phyloP scores from a whole-genome alignment of 2,329 filamentous ascomycete species.

The Fusarium sp. region DNA sequence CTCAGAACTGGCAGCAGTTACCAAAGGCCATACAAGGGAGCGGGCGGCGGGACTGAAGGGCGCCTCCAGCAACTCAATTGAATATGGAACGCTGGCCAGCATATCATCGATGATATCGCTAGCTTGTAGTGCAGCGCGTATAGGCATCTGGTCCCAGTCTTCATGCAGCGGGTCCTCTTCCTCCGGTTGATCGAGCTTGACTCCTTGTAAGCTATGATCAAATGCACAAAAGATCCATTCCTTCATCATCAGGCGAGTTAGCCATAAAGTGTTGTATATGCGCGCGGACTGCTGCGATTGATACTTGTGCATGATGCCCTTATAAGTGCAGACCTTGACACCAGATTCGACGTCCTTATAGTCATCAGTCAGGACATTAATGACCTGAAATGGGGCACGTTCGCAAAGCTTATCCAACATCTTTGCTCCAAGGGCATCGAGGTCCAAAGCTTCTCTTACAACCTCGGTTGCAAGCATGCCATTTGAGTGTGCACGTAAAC shows the following conservation, averaged over 20 bases:
- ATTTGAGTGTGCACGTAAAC: not conserved
- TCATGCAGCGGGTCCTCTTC: not conserved
- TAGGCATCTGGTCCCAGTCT: not conserved
- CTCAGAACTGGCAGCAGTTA: not conserved
- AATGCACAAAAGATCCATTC: slow-evolving; percentile 9
- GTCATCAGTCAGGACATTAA: not conserved
- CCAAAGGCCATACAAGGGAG: slow-evolving; percentile 10
- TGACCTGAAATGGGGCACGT: not conserved
- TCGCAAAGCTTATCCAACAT: not conserved
- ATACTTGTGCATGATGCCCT: slow-evolving; percentile 5
- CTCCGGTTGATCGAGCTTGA: not conserved
- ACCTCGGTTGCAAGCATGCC: slow-evolving; percentile 4
- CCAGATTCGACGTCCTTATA: not conserved
- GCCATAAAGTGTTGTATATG: not conserved
- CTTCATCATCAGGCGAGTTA: not conserved
- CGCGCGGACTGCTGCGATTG: slow-evolving; percentile 6
- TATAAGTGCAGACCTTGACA: not conserved
- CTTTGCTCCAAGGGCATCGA: not conserved
- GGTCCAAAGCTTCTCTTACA: not conserved
- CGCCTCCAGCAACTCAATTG: not conserved
- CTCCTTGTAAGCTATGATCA: not conserved
- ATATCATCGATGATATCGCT: slow-evolving; percentile 6
- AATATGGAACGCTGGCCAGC: slow-evolving; percentile 9
- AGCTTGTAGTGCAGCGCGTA: not conserved
- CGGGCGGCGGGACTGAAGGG: not conserved